phyloP scores from a whole-genome alignment of 2,329 filamentous ascomycete genomes.

The Colletotrichum sp. region DNA sequence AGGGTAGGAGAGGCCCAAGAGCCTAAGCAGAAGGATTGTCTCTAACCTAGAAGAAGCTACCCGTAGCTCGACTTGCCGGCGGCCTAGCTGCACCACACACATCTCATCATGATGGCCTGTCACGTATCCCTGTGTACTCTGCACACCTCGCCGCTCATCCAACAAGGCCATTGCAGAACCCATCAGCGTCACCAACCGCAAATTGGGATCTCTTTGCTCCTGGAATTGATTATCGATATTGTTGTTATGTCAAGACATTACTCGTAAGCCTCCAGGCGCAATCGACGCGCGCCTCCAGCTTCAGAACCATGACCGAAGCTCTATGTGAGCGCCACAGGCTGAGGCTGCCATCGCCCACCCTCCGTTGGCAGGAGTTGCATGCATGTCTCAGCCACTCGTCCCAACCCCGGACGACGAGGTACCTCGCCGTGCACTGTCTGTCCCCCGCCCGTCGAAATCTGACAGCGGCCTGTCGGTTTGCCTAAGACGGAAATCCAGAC shows the following conservation, averaged over 20 bases:
- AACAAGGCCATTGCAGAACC: not conserved
- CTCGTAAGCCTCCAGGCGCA: not conserved
- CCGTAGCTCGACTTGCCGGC: not conserved
- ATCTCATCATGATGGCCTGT: not conserved
- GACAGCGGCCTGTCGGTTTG: constrained; percentile 8
- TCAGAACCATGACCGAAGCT: not conserved
- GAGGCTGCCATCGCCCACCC: not conserved
- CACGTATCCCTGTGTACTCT: not conserved
- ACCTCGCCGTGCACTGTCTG: not conserved
- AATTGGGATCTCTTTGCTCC: not conserved
- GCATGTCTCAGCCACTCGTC: not conserved
- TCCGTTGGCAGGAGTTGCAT: not conserved
- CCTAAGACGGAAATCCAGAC: constrained; percentile 4
- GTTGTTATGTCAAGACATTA: not conserved
- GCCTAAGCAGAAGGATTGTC: not conserved
- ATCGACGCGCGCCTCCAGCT: not conserved
- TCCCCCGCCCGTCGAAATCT: not conserved
- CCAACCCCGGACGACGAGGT: not conserved
- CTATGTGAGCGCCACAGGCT: not conserved
- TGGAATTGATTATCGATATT: not conserved
- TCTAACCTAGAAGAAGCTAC: not conserved
- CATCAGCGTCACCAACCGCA: not conserved
- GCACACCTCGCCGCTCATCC: not conserved
- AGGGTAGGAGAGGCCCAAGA: not conserved
- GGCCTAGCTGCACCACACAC: not conserved